Evolutionary conservation across 2,329 filamentous ascomycete genomes (phyloP), one percentile per base, ranked within the genome.

Genomic region (Pseudocercospora pini-densiflorae): DNA sequence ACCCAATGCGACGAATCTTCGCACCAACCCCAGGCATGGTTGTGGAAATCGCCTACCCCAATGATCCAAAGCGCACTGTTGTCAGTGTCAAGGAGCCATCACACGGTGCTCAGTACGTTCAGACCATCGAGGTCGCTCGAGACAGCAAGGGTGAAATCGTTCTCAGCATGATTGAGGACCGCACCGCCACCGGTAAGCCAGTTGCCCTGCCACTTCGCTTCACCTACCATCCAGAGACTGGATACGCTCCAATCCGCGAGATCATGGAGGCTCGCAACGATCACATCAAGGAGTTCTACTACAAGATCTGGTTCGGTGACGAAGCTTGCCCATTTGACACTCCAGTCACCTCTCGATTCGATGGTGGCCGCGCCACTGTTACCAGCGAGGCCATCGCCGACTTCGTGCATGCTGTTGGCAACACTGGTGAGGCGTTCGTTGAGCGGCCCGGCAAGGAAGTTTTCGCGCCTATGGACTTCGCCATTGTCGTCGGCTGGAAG

Each of bases 261-360:
- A 91, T 98, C 70, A 99, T 99, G 95, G 88, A 93, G 40, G 91
- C 88, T 63, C 93, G 95, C 77, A 99, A 99, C 78, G 94, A 99
- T 78, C 92, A 93, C 71, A 98, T 99, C 85, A 99, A 99, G 85
- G 92, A 97, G 80, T 99, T 99, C 80, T 99, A 99, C 86, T 99
- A 97, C 89, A 90, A 90, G 73, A 90, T 96, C 71, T 99, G 95
- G 95, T 99, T 99, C 74, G 95, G 93, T 49, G 87, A 94, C 67
- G 94, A 97, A 76, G 81, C 86, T 51, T 86, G 96, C 59, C 90
- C 96, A 63, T 92, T 97, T 63, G 90, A 97, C 74, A 90, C 91
- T 16, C 86, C 92, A 40, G 92, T 97, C 61, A 94, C 92, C 5
- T 91, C 92, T 77, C 90, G 89, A 72, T 99, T 99, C 77, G 92